Evolutionary conservation across 163 green algal species (phyloP), one percentile per base, ranked within the genome.

Genomic region (Prototheca stagnorum): DNA sequence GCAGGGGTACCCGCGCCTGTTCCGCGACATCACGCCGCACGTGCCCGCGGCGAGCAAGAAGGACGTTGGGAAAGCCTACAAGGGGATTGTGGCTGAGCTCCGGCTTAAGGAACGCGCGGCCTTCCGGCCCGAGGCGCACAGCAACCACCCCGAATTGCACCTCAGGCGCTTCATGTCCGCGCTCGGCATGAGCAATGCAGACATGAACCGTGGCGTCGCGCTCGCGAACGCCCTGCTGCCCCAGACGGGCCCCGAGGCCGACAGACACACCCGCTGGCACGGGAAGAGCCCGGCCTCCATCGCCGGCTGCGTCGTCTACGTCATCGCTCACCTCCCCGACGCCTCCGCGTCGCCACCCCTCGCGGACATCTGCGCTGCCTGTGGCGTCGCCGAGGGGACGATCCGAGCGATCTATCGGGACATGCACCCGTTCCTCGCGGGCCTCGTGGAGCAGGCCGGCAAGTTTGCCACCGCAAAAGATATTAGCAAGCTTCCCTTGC

Each of bases 41-140:
- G 72, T 82, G 43, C 65, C 72, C 16, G 66, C 88, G 24, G 76
- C 82, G 16, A 71, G 41, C 51, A 87, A 89, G 57, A 84, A 79
- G 57, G 87, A 96, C 43, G 93, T 96, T n/a, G 84, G 75, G 0
- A 67, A 71, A 11, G 82, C 74, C 40, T 93, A 84, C 61, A 82
- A 82, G 47, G 43, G 59, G 31, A 78, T 89, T 17, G 59, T 82
- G 22, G 67, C 59, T 22, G 61, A 79, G 47, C 59, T 87, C 54
- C 58, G 74, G 49, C 50, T 63, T 34, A 50, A 70, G 45, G 46
- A 49, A 19, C 49, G 40, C 23, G 60, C 41, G 20, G 56, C 54
- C 47, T 57, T 64, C 25, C 33, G 34, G 25, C 58, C 44, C 35
- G 62, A 74, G 51, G 59, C 68, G 34, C 58, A 47, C 34, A 46